Percentiles rank a stretch among this genome's conserved stretches.
Evolutionary conservation across 2,329 filamentous ascomycete species (phyloP).

Genomic region (Exophiala xenobiotica): DNA sequence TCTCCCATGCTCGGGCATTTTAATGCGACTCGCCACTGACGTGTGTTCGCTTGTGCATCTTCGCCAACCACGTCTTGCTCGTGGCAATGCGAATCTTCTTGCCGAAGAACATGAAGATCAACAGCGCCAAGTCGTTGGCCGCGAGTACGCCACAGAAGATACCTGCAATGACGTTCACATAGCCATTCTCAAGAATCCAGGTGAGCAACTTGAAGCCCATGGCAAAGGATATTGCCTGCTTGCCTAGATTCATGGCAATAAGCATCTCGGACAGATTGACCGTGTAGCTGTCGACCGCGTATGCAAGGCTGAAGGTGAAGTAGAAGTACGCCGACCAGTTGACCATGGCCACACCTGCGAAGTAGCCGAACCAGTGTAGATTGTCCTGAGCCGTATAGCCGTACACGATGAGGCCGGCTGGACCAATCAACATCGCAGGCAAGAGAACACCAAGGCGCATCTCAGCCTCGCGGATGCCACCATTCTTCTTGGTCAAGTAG

Average conservation of each 20-base stretch:
- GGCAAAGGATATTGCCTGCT: slow-evolving; percentile 57
- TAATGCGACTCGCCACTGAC: slow-evolving; percentile 36
- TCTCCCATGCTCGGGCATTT: no score
- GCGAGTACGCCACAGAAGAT: slow-evolving; percentile 52
- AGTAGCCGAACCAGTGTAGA: slow-evolving; percentile 45
- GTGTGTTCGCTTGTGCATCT: slow-evolving; percentile 42
- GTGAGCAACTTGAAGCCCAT: slow-evolving; percentile 53
- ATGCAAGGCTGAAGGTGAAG: slow-evolving; percentile 60
- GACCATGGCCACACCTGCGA: slow-evolving; percentile 50
- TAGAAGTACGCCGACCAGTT: slow-evolving; percentile 56
- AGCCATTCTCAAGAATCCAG: slow-evolving; percentile 52
- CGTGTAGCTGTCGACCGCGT: slow-evolving; percentile 60
- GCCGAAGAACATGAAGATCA: slow-evolving; percentile 53
- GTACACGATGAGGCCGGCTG: slow-evolving; percentile 36
- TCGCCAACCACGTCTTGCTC: slow-evolving; percentile 49
- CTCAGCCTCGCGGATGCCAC: slow-evolving; percentile 42
- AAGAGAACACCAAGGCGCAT: slow-evolving; percentile 41
- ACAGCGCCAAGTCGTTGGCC: slow-evolving; percentile 50
- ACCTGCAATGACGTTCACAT: slow-evolving; percentile 52
- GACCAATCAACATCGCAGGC: slow-evolving; percentile 34
- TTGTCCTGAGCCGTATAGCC: slow-evolving; percentile 35
- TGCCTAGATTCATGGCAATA: slow-evolving; percentile 59
- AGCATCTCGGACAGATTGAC: slow-evolving; percentile 63
- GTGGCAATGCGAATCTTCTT: slow-evolving; percentile 52
- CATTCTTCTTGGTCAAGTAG: slow-evolving; percentile 39